Evolutionary conservation across 192 early-diverging fungal species (phyloP).

Genomic region (Ambispora gerdemannii): DNA sequence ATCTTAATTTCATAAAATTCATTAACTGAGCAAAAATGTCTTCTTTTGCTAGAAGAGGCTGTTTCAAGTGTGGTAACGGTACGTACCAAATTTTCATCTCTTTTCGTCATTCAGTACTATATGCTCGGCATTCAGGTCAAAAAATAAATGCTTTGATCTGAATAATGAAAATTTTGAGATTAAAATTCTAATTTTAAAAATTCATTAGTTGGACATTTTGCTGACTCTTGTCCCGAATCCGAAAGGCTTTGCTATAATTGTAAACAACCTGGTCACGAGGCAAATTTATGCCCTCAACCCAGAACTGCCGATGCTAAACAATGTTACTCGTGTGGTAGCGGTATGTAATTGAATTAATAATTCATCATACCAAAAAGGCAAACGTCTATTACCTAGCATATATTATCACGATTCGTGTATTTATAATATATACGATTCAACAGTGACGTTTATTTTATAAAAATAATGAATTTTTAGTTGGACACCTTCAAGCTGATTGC

Average conservation of each 20-base stretch:
- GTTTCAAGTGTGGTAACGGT: slow-evolving; percentile 61
- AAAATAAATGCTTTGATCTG: not conserved
- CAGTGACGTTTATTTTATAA: not conserved
- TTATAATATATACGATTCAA: no score
- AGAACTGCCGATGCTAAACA: slow-evolving; percentile 46
- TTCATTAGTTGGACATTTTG: slow-evolving; percentile 50
- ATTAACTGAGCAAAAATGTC: no score
- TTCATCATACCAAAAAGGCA: not conserved
- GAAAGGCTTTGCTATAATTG: slow-evolving; percentile 60
- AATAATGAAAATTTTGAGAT: not conserved
- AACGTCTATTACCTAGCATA: not conserved
- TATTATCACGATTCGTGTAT: no score
- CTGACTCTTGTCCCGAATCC: slow-evolving; percentile 46
- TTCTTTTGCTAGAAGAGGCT: slow-evolving; percentile 46
- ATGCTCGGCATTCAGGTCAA: not conserved
- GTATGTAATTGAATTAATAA: slow-evolving; percentile 29
- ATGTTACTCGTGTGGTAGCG: slow-evolving; percentile 55
- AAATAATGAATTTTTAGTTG: slow-evolving; percentile 35
- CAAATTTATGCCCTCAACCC: slow-evolving; percentile 47
- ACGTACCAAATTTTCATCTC: slow-evolving; percentile 2
- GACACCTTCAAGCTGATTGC: slow-evolving; percentile 54
- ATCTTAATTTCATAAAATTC: no score
- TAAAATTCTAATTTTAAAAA: not conserved
- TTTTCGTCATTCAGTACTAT: not conserved
- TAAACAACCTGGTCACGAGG: slow-evolving; percentile 52